Base-by-base conservation (phyloP, 108 stramenopile genomes). In the Stephanodiscus minutulus region DNA sequence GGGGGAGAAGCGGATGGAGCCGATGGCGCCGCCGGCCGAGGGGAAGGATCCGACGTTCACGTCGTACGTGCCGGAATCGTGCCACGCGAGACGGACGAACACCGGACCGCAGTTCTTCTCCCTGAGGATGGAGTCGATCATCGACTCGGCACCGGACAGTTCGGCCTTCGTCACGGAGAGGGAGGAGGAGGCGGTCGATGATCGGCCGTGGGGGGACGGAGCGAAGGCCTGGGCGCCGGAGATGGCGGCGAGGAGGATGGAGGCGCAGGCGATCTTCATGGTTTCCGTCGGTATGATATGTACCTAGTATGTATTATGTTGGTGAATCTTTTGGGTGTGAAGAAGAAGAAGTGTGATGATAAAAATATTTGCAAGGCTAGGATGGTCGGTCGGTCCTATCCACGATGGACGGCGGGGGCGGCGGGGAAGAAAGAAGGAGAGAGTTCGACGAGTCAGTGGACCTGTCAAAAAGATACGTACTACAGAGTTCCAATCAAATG, bases 71-170 rank as follows among this genome's bases (percentile, higher is more conserved):
- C 96, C 97, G 48, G 97, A 88, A 55, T 93, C 90, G 68, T 99
- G 98, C 98, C 98, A 99, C 1, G 97, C 97, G 49, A 99, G 88
- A 43, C 98, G 97, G 18, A 99, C 93, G 48, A 96, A 72, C 43
- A 96, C 82, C 39, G 94, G 96, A 36, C 90, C 90, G 63, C 87
- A 87, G 62, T 85, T 86, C 77, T 96, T 92, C 61, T 96, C 91
- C 70, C 90, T 76, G 68, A 99, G 66, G 60, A 94, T 79, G 12
- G 85, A 85, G 52, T 97, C 97, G 60, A 99, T 94, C 69, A 92
- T 91, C 46, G 86, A 81, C 85, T 93, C 86, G 28, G 97, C 95
- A 48, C 87, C 91, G 43, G 90, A 75, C 44, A 93, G 86, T 73
- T 95, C 96, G 35, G 95, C 92, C 50, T 86, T 75, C 25, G 60